Base-by-base conservation (phyloP, 805 yeast genomes). In the Dipodascus geniculatus region DNA sequence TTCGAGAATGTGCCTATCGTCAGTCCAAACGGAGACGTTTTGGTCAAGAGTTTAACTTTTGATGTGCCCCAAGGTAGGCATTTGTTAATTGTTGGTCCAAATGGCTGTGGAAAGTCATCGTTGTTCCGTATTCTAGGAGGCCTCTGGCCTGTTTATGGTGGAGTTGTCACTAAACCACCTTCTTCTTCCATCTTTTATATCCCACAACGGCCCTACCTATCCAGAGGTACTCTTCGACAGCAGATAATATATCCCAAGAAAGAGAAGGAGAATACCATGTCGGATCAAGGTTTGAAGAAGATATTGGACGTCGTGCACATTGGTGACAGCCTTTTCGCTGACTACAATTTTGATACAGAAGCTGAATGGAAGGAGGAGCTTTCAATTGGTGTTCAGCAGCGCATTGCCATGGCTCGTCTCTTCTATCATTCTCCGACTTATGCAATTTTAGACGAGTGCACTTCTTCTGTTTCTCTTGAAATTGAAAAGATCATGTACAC, bases 31-130 rank as follows among this genome's bases (percentile, higher is more conserved):
- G 84, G 87, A 53, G 90, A 86, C 48, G 75, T 82, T 0, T 73
- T 90, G 49, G 82, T 86, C 22, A 73, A 78, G 48, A 76, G 79
- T 42, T 74, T 90, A 60, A 74, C 79, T 23, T 89, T 90, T 67
- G 76, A 82, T 51, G 78, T 90, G 53, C 78, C 83, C 57, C 84
- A 80, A 33, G 96, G 96, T 35, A 83, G 89, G 51, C 93, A 90
- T 68, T 72, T 90, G 51, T 74, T 90, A 52, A 89, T 90, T 65
- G 89, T 91, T 8, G 98, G 98, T 0, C 97, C 97, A 14, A 90
- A 90, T 64, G 98, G 98, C 1, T 86, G 96, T 58, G 98, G 98
- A 23, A 90, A 90, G 69, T 89, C 96, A 0, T 90, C 97, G 0
- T 71, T 90, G 54, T 90, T 90, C 68, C 78, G 98, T 64, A 79